phyloP scores from a whole-genome alignment of 495 filamentous ascomycete species.

The Physcia stellaris region DNA sequence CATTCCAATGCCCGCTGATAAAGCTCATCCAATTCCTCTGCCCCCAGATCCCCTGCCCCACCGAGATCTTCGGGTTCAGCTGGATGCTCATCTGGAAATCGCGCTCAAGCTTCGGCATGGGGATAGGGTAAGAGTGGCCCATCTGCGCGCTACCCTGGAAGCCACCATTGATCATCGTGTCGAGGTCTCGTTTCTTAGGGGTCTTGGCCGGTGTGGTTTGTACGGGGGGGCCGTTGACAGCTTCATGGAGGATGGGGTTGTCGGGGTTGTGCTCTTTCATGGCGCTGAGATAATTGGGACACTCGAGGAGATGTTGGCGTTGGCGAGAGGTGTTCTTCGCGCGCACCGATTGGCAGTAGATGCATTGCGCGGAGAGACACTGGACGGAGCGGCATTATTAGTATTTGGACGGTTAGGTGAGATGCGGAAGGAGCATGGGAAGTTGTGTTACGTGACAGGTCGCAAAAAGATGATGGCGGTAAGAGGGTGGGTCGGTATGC shows the following conservation, averaged over 20 bases:
- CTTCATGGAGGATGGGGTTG: slow-evolving; percentile 41
- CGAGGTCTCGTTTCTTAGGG: slow-evolving; percentile 18
- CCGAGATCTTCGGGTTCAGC: slow-evolving; percentile 40
- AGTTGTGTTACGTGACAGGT: not conserved
- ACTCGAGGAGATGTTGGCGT: slow-evolving; percentile 40
- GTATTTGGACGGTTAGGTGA: slow-evolving; percentile 30
- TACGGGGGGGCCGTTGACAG: slow-evolving; percentile 39
- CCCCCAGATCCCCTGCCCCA: slow-evolving; percentile 39
- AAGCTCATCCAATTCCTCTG: slow-evolving; percentile 45
- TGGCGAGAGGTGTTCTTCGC: slow-evolving; percentile 44
- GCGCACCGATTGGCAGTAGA: slow-evolving; percentile 43
- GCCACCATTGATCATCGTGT: slow-evolving; percentile 15
- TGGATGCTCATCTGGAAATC: slow-evolving; percentile 52
- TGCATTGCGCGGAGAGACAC: slow-evolving; percentile 44
- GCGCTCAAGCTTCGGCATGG: slow-evolving; percentile 40
- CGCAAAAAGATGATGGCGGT: not conserved
- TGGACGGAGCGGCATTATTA: slow-evolving; percentile 20
- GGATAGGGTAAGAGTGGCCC: slow-evolving; percentile 35
- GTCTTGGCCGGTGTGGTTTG: slow-evolving; percentile 11
- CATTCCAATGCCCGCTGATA: slow-evolving; percentile 45
- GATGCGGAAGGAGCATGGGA: not conserved
- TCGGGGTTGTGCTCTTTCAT: slow-evolving; percentile 47
- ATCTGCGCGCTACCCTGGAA: slow-evolving; percentile 14
- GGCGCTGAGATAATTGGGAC: slow-evolving; percentile 39
- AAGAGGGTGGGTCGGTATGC: slow-evolving; percentile 13